These are phyloP conservation scores for Phoma herbarum DNA, from an alignment of 2,329 filamentous ascomycete species.

Conservation along the genomic window DNA sequence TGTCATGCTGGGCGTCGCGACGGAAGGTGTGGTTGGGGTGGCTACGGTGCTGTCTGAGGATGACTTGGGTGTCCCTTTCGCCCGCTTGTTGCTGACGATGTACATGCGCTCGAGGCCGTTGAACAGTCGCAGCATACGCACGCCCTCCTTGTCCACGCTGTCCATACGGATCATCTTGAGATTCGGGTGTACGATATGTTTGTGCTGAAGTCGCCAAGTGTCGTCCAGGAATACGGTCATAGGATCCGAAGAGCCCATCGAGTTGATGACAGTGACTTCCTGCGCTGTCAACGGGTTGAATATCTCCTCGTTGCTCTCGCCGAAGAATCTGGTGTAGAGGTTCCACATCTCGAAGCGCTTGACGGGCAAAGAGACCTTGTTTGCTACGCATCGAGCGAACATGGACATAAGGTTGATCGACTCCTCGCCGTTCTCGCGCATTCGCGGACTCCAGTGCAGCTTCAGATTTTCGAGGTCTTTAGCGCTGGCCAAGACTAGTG, in stretches of 20 bases:
- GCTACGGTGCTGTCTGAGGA: slow-evolving; percentile 32
- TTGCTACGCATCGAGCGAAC: slow-evolving; percentile 63
- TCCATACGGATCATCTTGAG: slow-evolving; percentile 62
- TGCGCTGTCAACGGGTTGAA: slow-evolving; percentile 55
- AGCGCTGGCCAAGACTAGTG: slow-evolving; percentile 62
- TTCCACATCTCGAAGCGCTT: slow-evolving; percentile 66
- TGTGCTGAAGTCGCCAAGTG: slow-evolving; percentile 57
- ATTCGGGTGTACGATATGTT: slow-evolving; percentile 39
- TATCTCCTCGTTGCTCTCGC: slow-evolving; percentile 55
- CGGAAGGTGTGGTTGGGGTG: slow-evolving; percentile 42
- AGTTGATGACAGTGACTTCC: slow-evolving; percentile 64
- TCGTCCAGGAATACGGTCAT: slow-evolving; percentile 65
- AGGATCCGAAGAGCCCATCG: slow-evolving; percentile 57
- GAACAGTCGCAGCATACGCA: slow-evolving; percentile 54
- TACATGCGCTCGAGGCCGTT: slow-evolving; percentile 61
- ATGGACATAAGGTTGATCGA: slow-evolving; percentile 63
- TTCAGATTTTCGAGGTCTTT: slow-evolving; percentile 64
- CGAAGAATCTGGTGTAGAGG: slow-evolving; percentile 63
- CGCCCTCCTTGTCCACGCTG: slow-evolving; percentile 56
- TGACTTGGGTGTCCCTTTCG: slow-evolving; percentile 31
- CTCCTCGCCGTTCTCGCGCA: slow-evolving; percentile 66
- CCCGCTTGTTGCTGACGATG: slow-evolving; percentile 56
- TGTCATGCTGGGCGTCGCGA: slow-evolving; percentile 30
- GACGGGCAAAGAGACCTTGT: slow-evolving; percentile 57
- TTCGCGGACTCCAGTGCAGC: slow-evolving; percentile 69